Percentiles rank a stretch among this genome's conserved stretches.
Conservation (phyloP, 768 basidiomycete genomes). For the Macrocybe gigantea region DNA sequence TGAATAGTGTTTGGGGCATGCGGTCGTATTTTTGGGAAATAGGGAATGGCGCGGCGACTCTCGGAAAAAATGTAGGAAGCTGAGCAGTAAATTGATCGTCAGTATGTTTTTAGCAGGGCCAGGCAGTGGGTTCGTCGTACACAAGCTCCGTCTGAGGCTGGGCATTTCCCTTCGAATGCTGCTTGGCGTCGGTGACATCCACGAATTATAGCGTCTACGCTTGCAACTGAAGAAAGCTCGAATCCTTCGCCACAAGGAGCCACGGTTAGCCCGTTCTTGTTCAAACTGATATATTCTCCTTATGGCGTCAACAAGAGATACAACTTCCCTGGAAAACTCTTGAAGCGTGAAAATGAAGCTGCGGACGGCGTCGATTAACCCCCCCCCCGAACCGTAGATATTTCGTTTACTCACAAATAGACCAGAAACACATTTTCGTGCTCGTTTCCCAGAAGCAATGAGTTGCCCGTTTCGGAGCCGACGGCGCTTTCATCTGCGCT, state of each 20-base stretch:
- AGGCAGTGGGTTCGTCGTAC: conserved; percentile 25
- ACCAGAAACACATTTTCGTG: conserved; percentile 85
- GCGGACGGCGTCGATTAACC: conserved; percentile 2
- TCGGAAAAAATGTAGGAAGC: conserved; percentile 49
- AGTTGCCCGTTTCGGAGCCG: conserved; percentile 20
- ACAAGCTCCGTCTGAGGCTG: conserved; percentile 26
- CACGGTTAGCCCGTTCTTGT: conserved; percentile 32
- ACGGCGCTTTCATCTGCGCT: too few relatives aligned
- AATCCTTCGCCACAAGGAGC: conserved; percentile 31
- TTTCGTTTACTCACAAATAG: conserved; percentile 66
- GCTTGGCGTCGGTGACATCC: background rate
- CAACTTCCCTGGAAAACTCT: conserved; percentile 84
- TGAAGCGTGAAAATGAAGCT: conserved; percentile 97
- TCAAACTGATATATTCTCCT: conserved; percentile 70
- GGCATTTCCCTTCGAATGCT: background rate
- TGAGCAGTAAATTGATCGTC: conserved; percentile 12
- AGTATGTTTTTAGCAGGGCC: background rate
- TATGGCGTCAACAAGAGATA: conserved; percentile 81
- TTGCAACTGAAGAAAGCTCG: too few relatives aligned
- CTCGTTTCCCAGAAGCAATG: conserved; percentile 39
- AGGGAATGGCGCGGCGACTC: conserved; percentile 45
- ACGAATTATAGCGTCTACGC: background rate
- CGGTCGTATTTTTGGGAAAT: conserved; percentile 76
- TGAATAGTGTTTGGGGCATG: conserved; percentile 86
- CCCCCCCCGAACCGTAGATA: background rate